These are phyloP conservation scores for Fallopia convolvulus DNA, from an alignment of 148 eudicot genomes.

Conservation along the genomic window DNA sequence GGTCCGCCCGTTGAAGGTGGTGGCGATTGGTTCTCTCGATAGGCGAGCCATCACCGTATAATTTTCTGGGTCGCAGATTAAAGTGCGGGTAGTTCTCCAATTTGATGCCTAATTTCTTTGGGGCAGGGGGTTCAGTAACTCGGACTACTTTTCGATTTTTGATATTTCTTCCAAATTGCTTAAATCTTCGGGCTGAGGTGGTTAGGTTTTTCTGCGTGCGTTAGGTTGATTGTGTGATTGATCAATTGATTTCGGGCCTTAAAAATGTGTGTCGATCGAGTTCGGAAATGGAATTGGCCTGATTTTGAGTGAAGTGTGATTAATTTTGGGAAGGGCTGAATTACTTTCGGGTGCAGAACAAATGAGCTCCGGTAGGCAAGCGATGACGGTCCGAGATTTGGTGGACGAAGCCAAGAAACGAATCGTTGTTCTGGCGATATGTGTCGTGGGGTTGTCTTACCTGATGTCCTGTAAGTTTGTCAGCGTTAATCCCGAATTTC, in stretches of 20 bases:
- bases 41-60: neutral
- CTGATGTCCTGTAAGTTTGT: slow-evolving; percentile 75
- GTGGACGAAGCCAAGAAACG: slow-evolving; percentile 87
- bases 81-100: neutral
- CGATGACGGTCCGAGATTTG: slow-evolving; percentile 54
- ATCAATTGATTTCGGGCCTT: slow-evolving; percentile 1
- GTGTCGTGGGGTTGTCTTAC: slow-evolving; percentile 71
- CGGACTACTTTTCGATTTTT: neutral
- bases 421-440: slow-evolving; percentile 50
- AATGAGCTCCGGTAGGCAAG: slow-evolving; percentile 49
- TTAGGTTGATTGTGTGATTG: neutral
- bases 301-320: slow-evolving; percentile 11
- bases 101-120: neutral
- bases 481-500: neutral
- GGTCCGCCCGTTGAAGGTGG: slow-evolving; percentile 22
- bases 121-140: neutral
- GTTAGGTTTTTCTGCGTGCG: neutral
- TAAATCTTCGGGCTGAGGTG: neutral
- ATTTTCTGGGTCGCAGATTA: neutral
- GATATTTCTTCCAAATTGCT: neutral
- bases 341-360: neutral
- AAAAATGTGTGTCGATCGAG: neutral
- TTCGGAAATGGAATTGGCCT: neutral
- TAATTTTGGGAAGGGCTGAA: neutral
- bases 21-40: slow-evolving; percentile 1